Percentiles rank a stretch among this genome's conserved stretches.
Conservation (phyloP, 1,284 basidiomycete genomes). For the Bondarzewia mesenterica region DNA sequence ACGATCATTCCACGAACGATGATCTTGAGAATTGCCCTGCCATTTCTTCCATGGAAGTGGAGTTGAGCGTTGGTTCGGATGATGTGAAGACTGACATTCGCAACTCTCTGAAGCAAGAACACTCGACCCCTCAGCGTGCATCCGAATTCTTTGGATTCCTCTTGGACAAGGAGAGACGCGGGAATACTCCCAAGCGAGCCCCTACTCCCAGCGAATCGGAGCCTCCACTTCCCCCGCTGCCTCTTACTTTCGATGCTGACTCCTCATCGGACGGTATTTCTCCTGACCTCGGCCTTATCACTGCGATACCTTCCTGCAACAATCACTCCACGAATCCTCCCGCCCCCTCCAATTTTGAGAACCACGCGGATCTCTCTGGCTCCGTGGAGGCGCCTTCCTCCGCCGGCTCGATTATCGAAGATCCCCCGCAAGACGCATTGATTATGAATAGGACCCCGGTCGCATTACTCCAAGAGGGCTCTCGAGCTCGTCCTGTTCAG, state of each 20-base stretch:
- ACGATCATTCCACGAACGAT: constrained; percentile 33
- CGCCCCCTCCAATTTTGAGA: not conserved
- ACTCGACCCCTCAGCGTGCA: constrained; percentile 11
- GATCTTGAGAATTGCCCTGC: constrained; percentile 34
- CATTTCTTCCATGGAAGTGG: constrained; percentile 67
- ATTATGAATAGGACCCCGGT: constrained; percentile 13
- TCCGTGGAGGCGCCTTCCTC: constrained; percentile 9
- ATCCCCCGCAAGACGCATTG: constrained; percentile 11
- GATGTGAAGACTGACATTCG: constrained; percentile 10
- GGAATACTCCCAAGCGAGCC: not conserved
- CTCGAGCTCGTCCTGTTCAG: constrained; percentile 2
- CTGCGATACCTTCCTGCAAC: constrained; percentile 1
- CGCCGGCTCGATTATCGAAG: constrained; percentile 10
- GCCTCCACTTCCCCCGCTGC: not conserved
- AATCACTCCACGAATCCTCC: not conserved
- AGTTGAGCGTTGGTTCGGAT: constrained; percentile 45
- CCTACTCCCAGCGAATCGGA: not conserved
- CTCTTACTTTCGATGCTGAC: constrained; percentile 1
- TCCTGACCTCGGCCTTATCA: not conserved
- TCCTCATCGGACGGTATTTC: constrained; percentile 6
- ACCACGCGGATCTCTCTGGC: not conserved
- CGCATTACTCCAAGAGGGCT: constrained; percentile 1
- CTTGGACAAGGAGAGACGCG: constrained; percentile 11
- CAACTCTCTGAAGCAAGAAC: constrained; percentile 1
- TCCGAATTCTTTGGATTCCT: constrained; percentile 16